These are phyloP conservation scores for Geosmithia morbida DNA, from an alignment of 2,329 filamentous ascomycete species.

Conservation along the genomic window DNA sequence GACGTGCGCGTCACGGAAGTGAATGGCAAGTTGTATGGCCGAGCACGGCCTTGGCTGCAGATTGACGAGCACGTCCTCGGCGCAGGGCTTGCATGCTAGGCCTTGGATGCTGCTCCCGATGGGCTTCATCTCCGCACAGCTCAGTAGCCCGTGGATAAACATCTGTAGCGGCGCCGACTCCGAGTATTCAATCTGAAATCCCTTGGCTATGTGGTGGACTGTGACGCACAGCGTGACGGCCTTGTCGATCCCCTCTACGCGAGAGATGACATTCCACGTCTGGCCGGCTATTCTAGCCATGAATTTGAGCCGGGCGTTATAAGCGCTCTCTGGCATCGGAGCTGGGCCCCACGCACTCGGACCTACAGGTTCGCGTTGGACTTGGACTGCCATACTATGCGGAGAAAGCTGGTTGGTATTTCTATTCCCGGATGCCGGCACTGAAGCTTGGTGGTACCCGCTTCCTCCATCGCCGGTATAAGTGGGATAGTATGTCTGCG, in stretches of 20 bases:
- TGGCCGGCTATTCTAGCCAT: constrained; percentile 41
- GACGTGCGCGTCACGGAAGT: constrained; percentile 34
- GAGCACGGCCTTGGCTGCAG: constrained; percentile 25
- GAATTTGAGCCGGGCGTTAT: constrained; percentile 32
- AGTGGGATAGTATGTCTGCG: not conserved
- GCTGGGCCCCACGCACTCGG: not conserved
- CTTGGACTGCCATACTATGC: not conserved
- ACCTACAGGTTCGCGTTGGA: not conserved
- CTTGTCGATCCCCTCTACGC: constrained; percentile 40
- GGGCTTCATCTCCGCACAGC: constrained; percentile 39
- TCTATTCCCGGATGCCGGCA: not conserved
- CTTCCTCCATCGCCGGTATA: not conserved
- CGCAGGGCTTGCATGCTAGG: constrained; percentile 41
- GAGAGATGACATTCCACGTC: constrained; percentile 46
- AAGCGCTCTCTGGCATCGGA: constrained; percentile 7
- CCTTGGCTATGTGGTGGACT: constrained; percentile 45
- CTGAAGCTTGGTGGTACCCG: not conserved
- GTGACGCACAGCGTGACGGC: constrained; percentile 48
- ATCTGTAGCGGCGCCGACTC: constrained; percentile 41
- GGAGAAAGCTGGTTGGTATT: not conserved
- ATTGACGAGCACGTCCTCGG: constrained; percentile 1
- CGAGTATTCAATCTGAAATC: constrained; percentile 41
- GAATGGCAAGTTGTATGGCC: constrained; percentile 44
- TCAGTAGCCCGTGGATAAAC: constrained; percentile 44
- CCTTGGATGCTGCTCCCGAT: constrained; percentile 35